Evolutionary conservation across 805 yeast genomes (phyloP).

Genomic region (Metschnikowia kunwiensis): DNA sequence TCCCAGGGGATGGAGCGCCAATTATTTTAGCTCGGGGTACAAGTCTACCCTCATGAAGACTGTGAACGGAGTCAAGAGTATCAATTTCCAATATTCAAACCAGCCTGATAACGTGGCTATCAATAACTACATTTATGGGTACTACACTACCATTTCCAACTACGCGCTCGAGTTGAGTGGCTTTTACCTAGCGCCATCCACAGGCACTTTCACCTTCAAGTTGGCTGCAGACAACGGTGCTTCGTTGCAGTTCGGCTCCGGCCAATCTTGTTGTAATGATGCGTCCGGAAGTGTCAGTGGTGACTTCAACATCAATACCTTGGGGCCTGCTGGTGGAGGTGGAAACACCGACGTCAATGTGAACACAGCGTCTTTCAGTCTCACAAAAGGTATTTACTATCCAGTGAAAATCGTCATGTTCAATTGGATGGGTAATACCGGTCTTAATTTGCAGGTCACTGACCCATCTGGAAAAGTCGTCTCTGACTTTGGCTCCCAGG

Average conservation of each 20-base stretch:
- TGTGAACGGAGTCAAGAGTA: constrained; percentile 8
- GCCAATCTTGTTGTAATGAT: constrained; percentile 16
- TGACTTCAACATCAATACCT: constrained; percentile 10
- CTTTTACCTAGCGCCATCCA: constrained; percentile 11
- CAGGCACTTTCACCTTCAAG: constrained; percentile 15
- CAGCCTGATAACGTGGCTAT: background rate
- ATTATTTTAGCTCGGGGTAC: constrained; percentile 10
- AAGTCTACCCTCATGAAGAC: constrained; percentile 3
- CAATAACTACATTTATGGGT: constrained; percentile 8
- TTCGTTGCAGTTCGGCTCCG: constrained; percentile 17
- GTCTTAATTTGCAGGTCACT: constrained; percentile 8
- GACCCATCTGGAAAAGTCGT: constrained; percentile 6
- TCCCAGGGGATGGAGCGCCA: constrained; percentile 8
- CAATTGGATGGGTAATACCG: constrained; percentile 16
- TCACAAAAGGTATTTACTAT: constrained; percentile 12
- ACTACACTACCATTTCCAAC: constrained; percentile 10
- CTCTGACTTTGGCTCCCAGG: constrained; percentile 10
- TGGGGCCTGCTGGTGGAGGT: constrained; percentile 16
- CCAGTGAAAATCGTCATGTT: constrained; percentile 17
- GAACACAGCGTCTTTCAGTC: constrained; percentile 10
- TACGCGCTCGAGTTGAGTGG: constrained; percentile 16
- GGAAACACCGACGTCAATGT: constrained; percentile 9
- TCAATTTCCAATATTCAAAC: constrained; percentile 6
- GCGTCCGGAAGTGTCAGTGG: constrained; percentile 16
- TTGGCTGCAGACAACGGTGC: constrained; percentile 19